Evolutionary conservation across 768 basidiomycete species (phyloP).

Genomic region (Leccinum fibrillosum): DNA sequence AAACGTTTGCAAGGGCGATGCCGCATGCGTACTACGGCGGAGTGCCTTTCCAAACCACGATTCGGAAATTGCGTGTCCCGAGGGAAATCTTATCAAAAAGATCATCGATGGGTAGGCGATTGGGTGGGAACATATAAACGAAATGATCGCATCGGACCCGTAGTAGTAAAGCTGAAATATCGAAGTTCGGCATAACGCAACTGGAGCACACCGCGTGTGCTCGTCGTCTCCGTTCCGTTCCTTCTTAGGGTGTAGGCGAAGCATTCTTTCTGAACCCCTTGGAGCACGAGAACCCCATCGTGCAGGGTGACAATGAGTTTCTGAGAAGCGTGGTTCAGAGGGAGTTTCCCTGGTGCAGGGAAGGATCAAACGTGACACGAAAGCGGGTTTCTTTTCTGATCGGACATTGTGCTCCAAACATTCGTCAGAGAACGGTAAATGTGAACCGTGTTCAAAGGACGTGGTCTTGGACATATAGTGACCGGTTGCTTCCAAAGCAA

Average conservation of each 20-base stretch:
- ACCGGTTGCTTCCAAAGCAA: not conserved
- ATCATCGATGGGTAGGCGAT: not conserved
- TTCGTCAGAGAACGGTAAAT: not conserved
- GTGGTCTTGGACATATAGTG: not conserved
- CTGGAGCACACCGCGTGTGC: not conserved
- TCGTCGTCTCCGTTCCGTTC: not conserved
- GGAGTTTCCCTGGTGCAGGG: not conserved
- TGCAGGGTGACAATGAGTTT: not conserved
- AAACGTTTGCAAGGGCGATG: not conserved
- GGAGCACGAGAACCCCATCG: not conserved
- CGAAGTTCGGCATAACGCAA: not conserved
- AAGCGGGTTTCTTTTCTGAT: not conserved
- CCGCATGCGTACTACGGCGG: not conserved
- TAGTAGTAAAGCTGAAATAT: not conserved
- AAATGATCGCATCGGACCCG: not conserved
- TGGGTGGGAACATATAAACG: not conserved
- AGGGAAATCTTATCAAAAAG: not conserved
- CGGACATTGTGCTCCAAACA: not conserved
- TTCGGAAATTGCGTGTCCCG: not conserved
- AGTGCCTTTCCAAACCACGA: not conserved
- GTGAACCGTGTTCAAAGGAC: not conserved
- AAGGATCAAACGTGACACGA: not conserved
- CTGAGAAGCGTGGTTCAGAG: not conserved
- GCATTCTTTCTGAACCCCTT: not conserved
- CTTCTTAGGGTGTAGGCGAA: not conserved